A percentile compares a stretch with the other conserved stretches of the same genome.
Evolutionary conservation across 2,329 filamentous ascomycete species (phyloP).

Genomic region (Didymella pomorum): DNA sequence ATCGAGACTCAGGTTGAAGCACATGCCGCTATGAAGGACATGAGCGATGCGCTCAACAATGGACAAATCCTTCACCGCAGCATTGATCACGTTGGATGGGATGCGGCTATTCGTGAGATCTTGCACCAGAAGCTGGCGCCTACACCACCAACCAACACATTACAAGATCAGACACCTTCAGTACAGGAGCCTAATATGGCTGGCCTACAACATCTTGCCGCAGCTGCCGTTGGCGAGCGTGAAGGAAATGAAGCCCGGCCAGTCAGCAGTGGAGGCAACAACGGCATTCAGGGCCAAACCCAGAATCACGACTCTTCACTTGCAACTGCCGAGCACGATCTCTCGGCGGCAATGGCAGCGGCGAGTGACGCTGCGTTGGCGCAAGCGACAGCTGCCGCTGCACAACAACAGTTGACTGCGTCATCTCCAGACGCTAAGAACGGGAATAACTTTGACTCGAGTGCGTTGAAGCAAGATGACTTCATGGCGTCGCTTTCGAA

Average conservation of each 20-base stretch:
- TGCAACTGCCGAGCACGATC: constrained; percentile 42
- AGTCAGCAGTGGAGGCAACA: constrained; percentile 38
- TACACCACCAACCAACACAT: constrained; percentile 27
- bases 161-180: constrained; percentile 36
- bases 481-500: constrained; percentile 18
- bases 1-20: constrained; percentile 49
- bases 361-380: constrained; percentile 48
- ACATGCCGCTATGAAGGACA: constrained; percentile 47
- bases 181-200: constrained; percentile 48
- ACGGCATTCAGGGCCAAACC: not conserved
- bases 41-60: constrained; percentile 44
- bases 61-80: constrained; percentile 45
- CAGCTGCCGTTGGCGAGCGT: constrained; percentile 50
- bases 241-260: constrained; percentile 41
- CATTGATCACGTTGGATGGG: constrained; percentile 46
- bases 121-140: constrained; percentile 42
- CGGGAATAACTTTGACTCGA: constrained; percentile 26
- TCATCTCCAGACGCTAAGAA: constrained; percentile 29
- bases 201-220: constrained; percentile 50
- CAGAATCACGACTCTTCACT: constrained; percentile 23
- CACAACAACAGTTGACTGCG: constrained; percentile 40
- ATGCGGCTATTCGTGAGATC: constrained; percentile 44
- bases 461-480: constrained; percentile 21
- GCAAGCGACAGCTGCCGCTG: constrained; percentile 47
- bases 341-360: constrained; percentile 49